These are phyloP conservation scores for Fraxinus xanthoxyloides DNA, from an alignment of 305 asterid genomes.

Conservation along the genomic window DNA sequence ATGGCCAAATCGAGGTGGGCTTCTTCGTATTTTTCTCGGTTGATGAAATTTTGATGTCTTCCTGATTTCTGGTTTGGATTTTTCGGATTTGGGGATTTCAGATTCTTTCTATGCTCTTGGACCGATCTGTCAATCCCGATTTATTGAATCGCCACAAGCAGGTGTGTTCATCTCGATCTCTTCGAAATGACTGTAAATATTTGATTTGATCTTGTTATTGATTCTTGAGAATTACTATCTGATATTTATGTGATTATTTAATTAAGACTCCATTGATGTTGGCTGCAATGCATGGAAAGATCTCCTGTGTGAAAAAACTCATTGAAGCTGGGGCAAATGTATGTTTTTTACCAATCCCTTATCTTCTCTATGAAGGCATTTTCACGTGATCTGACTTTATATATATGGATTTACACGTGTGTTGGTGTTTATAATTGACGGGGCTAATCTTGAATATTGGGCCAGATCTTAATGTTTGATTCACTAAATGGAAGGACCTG, in stretches of 20 bases:
- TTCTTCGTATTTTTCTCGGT: constrained; percentile 7
- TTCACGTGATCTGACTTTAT: neutral
- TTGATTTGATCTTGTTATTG: neutral
- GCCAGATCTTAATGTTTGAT: constrained; percentile 91
- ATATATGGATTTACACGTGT: neutral
- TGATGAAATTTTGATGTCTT: neutral
- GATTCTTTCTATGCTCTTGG: constrained; percentile 74
- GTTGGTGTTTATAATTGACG: neutral
- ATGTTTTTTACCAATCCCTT: constrained; percentile 18
- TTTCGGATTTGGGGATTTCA: constrained; percentile 33
- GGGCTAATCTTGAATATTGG: constrained; percentile 26
- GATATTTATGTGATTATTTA: constrained; percentile 13
- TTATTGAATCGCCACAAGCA: constrained; percentile 77
- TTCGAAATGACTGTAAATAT: neutral
- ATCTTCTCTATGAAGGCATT: neutral
- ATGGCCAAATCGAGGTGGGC: constrained; percentile 92
- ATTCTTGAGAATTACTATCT: neutral
- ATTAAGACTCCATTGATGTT: constrained; percentile 92
- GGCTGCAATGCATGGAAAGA: constrained; percentile 97
- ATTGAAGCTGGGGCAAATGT: constrained; percentile 95
- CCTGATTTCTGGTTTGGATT: constrained; percentile 8
- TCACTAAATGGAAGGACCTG: constrained; percentile 84
- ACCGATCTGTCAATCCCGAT: constrained; percentile 76
- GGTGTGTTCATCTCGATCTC: constrained; percentile 32
- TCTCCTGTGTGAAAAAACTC: constrained; percentile 72